Evolutionary conservation across 768 basidiomycete species (phyloP), one percentile per base, ranked within the genome.

Genomic region (Calocera viscosa): DNA sequence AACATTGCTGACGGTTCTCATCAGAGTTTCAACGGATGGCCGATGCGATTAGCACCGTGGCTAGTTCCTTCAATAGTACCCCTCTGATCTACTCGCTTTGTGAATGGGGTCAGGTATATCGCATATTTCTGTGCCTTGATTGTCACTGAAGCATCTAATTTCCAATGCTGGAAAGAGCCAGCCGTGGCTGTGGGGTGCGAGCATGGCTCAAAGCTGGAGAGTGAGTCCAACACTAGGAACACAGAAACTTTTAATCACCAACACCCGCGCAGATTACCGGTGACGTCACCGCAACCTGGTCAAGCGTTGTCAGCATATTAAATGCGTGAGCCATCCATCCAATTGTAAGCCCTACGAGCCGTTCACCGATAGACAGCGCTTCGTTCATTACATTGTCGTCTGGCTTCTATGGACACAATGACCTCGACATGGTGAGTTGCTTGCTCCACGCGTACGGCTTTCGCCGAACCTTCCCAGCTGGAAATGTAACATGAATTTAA

Each of bases 331-430:
- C 67, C 22, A 7, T 67, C 16, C 16, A 5, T 17, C 38, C 17
- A 7, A 19, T 67, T 64, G 63, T 68, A 16, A 68, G n/a, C 24
- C 2, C 30, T 1, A 33, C 8, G 43, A 43, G 26, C n/a, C 32
- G 16, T 47, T 63, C 38, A 14, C 8, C 5, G 17, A 26, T 19
- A 14, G 17, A n/a, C 68, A 88, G 85, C 67, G 87, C 86, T 69
- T 87, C 86, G 1, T 87, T 88, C 73, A 78, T 80, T 69, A 80
- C 85, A 0, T 82, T 79, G 77, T 82, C 84, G 1, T 81, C 82
- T 10, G 85, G 87, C 73, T 88, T 87, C 71, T 86, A 84, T 69
- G 86, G 85, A 16, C 82, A 82, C 67, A 86, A 86, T 67, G 86
- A 88, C 72, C 77, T 88, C 77, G 86, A 88, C 73, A 86, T 88